Conservation (phyloP, 192 early-diverging fungal genomes). For the Rhizophagus clarus region DNA sequence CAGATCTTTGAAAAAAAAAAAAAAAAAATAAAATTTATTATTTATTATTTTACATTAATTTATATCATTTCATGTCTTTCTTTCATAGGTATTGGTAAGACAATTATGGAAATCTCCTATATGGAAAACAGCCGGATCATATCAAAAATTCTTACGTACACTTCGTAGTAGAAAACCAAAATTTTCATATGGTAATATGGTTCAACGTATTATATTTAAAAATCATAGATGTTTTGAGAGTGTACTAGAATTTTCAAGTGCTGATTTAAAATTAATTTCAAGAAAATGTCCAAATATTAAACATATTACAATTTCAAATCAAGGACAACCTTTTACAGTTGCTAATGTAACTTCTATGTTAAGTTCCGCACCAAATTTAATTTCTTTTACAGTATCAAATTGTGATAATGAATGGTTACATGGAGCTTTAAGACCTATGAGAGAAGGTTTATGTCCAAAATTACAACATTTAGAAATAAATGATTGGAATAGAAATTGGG, state of each 20-base stretch:
- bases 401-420: slow-evolving; percentile 16
- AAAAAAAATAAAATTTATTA: too few relatives aligned
- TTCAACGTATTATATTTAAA: slow-evolving; percentile 10
- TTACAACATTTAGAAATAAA: slow-evolving; percentile 15
- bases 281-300: slow-evolving; percentile 13
- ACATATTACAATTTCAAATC: neutral
- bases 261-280: slow-evolving; percentile 8
- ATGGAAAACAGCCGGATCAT: neutral
- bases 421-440: neutral
- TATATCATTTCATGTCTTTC: neutral
- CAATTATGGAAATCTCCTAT: slow-evolving; percentile 17
- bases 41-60: neutral
- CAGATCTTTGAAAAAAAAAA: too few relatives aligned
- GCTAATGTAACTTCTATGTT: neutral
- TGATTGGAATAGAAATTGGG: slow-evolving; percentile 11
- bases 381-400: neutral
- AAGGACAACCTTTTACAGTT: neutral
- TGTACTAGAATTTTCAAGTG: neutral
- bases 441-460: slow-evolving; percentile 7
- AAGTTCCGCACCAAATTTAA: neutral
- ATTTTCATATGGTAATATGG: slow-evolving; percentile 12
- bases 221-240: neutral
- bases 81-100: neutral
- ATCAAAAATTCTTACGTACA: slow-evolving; percentile 5
- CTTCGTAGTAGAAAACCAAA: neutral